Conservation (phyloP, 2,329 filamentous ascomycete species). For the Macrophomina tecta region DNA sequence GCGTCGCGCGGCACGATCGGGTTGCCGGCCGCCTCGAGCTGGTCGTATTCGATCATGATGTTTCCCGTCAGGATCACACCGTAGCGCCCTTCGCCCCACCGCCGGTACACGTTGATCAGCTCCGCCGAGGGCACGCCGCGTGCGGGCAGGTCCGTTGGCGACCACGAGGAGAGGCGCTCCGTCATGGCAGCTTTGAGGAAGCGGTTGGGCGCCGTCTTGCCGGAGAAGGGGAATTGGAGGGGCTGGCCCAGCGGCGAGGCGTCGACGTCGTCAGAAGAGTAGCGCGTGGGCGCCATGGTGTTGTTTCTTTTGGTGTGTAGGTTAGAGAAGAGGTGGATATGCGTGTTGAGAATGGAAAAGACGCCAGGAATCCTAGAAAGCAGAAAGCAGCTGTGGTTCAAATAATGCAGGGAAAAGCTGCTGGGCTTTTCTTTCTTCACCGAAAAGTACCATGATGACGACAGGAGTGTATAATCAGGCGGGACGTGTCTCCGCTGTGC, state of each 20-base stretch:
- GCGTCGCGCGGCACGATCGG: slow-evolving; percentile 66
- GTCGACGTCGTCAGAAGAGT: slow-evolving; percentile 49
- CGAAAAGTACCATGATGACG: neutral
- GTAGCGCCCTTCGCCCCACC: slow-evolving; percentile 59
- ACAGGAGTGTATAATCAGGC: neutral
- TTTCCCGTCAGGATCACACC: slow-evolving; percentile 67
- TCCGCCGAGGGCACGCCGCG: slow-evolving; percentile 62
- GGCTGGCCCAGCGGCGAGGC: slow-evolving; percentile 49
- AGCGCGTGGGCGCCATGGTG: slow-evolving; percentile 48
- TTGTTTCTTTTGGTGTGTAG: neutral
- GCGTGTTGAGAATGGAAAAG: no score
- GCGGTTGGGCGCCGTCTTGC: slow-evolving; percentile 65
- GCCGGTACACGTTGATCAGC: slow-evolving; percentile 59
- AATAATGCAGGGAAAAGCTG: no score
- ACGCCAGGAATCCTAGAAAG: no score
- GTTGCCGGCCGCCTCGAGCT: slow-evolving; percentile 60
- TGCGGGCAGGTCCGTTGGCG: slow-evolving; percentile 56
- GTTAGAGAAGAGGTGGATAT: no score
- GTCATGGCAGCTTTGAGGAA: slow-evolving; percentile 73
- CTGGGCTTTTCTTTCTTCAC: neutral
- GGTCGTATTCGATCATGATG: slow-evolving; percentile 62
- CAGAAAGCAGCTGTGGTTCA: no score
- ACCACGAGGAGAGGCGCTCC: slow-evolving; percentile 68
- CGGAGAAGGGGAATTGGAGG: slow-evolving; percentile 55
- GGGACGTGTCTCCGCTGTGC: neutral